Evolutionary conservation across 345 rosid species (phyloP).

Genomic region (Lenwebbia sp.): DNA sequence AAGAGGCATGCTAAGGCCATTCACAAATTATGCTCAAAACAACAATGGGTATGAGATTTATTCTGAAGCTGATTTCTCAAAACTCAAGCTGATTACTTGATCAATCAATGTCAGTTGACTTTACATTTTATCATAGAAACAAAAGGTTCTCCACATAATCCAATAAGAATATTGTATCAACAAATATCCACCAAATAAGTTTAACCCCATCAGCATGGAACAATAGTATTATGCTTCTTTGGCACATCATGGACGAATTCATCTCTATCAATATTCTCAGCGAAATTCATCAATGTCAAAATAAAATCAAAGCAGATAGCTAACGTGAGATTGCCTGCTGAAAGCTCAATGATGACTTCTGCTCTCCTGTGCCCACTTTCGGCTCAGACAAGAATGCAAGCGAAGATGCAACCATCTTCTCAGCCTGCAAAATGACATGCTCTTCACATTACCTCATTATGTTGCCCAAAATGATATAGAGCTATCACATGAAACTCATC

Average conservation of each 20-base stretch:
- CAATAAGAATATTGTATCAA: background rate
- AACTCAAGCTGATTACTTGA: background rate
- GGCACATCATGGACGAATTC: background rate
- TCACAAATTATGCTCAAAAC: background rate
- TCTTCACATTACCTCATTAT: background rate
- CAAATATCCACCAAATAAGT: background rate
- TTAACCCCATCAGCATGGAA: background rate
- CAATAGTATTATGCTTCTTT: background rate
- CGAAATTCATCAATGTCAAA: background rate
- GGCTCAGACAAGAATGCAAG: slow-evolving; percentile 50
- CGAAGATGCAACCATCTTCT: slow-evolving; percentile 69
- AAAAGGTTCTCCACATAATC: background rate
- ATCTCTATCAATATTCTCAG: background rate
- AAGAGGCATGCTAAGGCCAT: background rate
- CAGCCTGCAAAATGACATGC: slow-evolving; percentile 43
- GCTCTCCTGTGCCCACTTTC: slow-evolving; percentile 28
- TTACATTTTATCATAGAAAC: background rate
- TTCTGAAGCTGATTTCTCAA: background rate
- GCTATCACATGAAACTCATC: background rate
- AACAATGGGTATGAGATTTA: background rate
- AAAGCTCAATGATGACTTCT: slow-evolving; percentile 29
- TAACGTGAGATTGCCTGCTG: slow-evolving; percentile 43
- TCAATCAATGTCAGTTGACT: background rate
- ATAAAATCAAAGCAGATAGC: background rate
- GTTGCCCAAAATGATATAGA: background rate